phyloP scores from a whole-genome alignment of 495 filamentous ascomycete genomes.

The Trichoderma reesei region DNA sequence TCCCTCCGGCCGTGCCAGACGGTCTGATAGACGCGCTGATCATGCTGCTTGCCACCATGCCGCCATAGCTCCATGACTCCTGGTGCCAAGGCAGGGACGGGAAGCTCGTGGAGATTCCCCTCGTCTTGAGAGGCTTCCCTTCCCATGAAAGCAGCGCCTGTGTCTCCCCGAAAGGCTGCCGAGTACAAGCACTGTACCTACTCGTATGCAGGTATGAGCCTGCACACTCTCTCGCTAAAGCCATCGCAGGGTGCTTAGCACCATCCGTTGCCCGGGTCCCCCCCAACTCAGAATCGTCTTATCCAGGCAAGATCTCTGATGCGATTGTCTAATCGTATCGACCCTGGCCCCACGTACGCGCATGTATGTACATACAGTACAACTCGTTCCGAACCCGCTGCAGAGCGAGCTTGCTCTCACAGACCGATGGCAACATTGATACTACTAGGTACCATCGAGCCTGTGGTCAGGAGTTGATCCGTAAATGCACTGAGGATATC shows the following conservation, averaged over 20 bases:
- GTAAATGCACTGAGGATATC: not conserved
- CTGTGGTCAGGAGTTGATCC: not conserved
- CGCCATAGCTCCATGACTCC: not conserved
- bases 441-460: not conserved
- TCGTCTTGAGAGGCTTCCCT: not conserved
- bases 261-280: not conserved
- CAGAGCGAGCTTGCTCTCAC: not conserved
- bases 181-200: not conserved
- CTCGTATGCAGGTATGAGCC: not conserved
- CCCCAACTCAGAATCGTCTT: slow-evolving; percentile 8
- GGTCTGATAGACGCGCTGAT: not conserved
- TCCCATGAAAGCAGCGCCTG: not conserved
- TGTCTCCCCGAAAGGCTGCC: not conserved
- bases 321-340: slow-evolving; percentile 9
- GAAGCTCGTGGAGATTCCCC: not conserved
- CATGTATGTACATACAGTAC: not conserved
- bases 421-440: not conserved
- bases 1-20: not conserved
- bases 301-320: slow-evolving; percentile 9
- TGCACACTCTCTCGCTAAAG: not conserved
- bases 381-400: not conserved
- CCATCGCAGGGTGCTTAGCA: slow-evolving; percentile 1
- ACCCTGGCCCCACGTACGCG: not conserved
- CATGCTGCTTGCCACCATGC: not conserved
- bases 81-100: not conserved